Evolutionary conservation across 257 asterid genomes (phyloP), one percentile per base, ranked within the genome.

Genomic region (Capsicum baccatum): DNA sequence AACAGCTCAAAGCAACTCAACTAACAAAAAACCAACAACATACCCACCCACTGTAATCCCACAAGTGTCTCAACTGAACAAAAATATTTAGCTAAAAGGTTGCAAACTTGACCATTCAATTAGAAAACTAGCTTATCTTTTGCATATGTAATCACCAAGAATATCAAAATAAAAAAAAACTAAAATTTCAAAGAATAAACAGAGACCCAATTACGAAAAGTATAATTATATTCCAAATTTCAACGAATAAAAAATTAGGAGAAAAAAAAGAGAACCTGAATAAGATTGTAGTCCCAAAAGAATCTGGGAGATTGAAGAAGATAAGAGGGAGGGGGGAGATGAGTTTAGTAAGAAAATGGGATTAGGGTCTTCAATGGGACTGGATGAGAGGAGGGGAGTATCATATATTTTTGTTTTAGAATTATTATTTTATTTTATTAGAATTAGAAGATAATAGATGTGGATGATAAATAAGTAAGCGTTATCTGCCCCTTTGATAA

Each of bases 221-320:
- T 21, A 50, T 14, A 76, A 76, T 52, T 37, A 52, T 37, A 52
- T 17, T 64, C 82, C 44, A 66, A 66, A 55, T 14, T 21, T n/a
- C 1, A 73, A 48, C 35, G 19, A 4, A n/a, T 19, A 9, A 26
- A 13, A 21, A 19, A 48, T 19, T 21, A 78, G 64, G 64, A 52
- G 33, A 54, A 78, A 54, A 78, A 33, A 54, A 78, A 54, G 15
- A 54, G 15, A 54, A 78, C 82, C 82, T 78, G 73, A 66, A 33
- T 66, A 33, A 11, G 35, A 33, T 3, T 33, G 64, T 26, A 54
- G 47, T 8, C 63, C 26, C 81, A 54, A 48, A 37, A 37, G 63
- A 76, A 76, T 76, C 81, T 52, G 26, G 48, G 48, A 76, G 44
- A 48, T 44, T 9, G 79, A 71, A 71, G 79, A 71, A 74, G 15